These are phyloP conservation scores for Dacryopinax spathularia DNA, from an alignment of 768 basidiomycete genomes.

Conservation along the genomic window DNA sequence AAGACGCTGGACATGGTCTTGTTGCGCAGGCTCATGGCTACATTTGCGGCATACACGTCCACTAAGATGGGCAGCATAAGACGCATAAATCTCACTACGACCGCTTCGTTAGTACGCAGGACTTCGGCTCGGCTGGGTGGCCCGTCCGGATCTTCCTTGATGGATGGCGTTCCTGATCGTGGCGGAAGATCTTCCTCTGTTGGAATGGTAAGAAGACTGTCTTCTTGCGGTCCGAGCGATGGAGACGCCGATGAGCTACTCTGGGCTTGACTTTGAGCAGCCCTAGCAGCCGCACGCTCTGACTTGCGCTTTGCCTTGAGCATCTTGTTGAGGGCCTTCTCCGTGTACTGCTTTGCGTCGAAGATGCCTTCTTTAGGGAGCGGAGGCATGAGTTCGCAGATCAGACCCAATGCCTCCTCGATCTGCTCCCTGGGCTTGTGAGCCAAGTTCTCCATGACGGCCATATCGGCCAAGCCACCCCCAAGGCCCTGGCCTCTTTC, in stretches of 20 bases:
- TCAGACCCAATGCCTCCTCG: conserved; percentile 78
- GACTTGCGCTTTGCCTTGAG: conserved; percentile 73
- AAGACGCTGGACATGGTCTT: conserved; percentile 79
- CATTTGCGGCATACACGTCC: conserved; percentile 98
- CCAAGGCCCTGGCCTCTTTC: conserved; percentile 62
- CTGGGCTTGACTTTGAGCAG: conserved; percentile 11
- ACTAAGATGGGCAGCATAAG: conserved; percentile 86
- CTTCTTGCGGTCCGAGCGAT: background rate
- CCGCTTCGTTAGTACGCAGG: conserved; percentile 54
- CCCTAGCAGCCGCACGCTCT: conserved; percentile 12
- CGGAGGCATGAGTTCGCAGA: conserved; percentile 87
- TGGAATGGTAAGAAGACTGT: background rate
- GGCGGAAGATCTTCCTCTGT: background rate
- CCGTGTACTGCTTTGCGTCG: conserved; percentile 78
- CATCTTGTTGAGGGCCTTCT: conserved; percentile 64
- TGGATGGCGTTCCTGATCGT: background rate
- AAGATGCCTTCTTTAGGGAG: conserved; percentile 94
- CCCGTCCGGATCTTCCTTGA: conserved; percentile 32
- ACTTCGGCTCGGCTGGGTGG: conserved; percentile 46
- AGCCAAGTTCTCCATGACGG: conserved; percentile 92
- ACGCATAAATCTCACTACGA: conserved; percentile 73
- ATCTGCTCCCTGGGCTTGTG: conserved; percentile 95
- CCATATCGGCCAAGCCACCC: conserved; percentile 87
- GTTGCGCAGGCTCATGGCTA: conserved; percentile 68
- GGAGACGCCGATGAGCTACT: conserved; percentile 9